A percentile compares a stretch with the other conserved stretches of the same genome.
phyloP scores from a whole-genome alignment of 1,139 yeast species.

The Geotrichum candidum region DNA sequence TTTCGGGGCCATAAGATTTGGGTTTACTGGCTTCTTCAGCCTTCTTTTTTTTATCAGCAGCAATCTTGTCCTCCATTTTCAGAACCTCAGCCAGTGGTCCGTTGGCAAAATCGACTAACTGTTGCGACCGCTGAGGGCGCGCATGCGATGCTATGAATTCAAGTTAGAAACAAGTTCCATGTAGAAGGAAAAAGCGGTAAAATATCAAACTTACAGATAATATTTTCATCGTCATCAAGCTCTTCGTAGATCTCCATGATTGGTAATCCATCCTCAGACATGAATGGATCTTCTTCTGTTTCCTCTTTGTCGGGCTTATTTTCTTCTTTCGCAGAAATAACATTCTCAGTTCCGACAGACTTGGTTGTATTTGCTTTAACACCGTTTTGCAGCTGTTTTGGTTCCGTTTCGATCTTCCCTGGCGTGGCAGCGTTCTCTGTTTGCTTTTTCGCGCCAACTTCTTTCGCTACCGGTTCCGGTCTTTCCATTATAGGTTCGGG shows the following conservation, averaged over 20 bases:
- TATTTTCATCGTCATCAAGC: constrained; percentile 72
- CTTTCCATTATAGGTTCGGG: neutral
- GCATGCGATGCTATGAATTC: constrained; percentile 24
- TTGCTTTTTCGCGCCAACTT: neutral
- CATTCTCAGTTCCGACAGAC: neutral
- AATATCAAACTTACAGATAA: constrained; percentile 34
- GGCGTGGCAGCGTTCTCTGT: neutral
- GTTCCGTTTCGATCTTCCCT: neutral
- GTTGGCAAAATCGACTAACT: constrained; percentile 25
- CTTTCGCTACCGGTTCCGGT: neutral
- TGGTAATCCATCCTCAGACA: constrained; percentile 48
- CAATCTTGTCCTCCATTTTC: constrained; percentile 10
- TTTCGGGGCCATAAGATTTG: constrained; percentile 22
- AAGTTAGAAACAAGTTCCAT: neutral
- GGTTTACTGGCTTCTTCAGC: constrained; percentile 5
- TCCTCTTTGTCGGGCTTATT: constrained; percentile 23
- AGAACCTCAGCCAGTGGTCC: constrained; percentile 18
- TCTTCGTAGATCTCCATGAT: constrained; percentile 81
- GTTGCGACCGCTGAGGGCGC: constrained; percentile 26
- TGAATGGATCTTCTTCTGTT: constrained; percentile 19
- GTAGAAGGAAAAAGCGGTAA: neutral
- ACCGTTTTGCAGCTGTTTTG: neutral
- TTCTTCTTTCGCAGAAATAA: neutral
- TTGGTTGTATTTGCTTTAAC: neutral
- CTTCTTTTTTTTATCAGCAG: constrained; percentile 5